phyloP scores from a whole-genome alignment of 371 early-diverging fungal species.

The Batkoa obscura region DNA sequence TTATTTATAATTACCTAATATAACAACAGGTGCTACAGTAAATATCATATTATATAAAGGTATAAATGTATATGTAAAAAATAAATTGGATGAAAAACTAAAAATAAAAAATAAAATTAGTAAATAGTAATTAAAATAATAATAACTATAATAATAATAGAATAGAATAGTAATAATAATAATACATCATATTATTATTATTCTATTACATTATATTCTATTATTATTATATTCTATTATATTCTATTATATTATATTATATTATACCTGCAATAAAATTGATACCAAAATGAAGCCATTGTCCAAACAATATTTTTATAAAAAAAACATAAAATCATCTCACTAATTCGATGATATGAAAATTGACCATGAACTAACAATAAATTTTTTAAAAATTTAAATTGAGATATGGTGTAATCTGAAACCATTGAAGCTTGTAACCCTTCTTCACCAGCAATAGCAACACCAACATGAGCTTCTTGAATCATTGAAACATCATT shows the following conservation, averaged over 20 bases:
- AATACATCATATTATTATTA: too few species aligned
- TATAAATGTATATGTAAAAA: slow-evolving; percentile 72
- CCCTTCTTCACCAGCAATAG: slow-evolving; percentile 85
- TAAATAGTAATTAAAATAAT: too few species aligned
- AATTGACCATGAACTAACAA: slow-evolving; percentile 73
- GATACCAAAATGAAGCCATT: slow-evolving; percentile 63
- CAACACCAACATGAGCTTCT: slow-evolving; percentile 90
- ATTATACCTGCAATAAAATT: slow-evolving; percentile 48
- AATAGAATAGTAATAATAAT: too few species aligned
- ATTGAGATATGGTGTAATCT: slow-evolving; percentile 79
- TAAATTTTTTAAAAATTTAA: slow-evolving; percentile 65
- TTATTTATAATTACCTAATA: slow-evolving; percentile 21
- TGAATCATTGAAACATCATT: slow-evolving; percentile 90
- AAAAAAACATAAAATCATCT: slow-evolving; percentile 77
- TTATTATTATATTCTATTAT: too few species aligned
- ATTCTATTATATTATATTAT: too few species aligned
- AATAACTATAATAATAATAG: too few species aligned
- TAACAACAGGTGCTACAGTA: slow-evolving; percentile 45
- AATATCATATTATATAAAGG: slow-evolving; percentile 64
- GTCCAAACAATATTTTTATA: slow-evolving; percentile 87
- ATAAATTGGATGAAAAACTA: slow-evolving; percentile 57
- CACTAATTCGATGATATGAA: slow-evolving; percentile 75
- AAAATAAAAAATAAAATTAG: not conserved
- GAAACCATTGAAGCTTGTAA: slow-evolving; percentile 76
- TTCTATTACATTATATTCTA: too few species aligned